These are phyloP conservation scores for Mediolabrus comicus DNA, from an alignment of 108 stramenopile species.

Conservation along the genomic window DNA sequence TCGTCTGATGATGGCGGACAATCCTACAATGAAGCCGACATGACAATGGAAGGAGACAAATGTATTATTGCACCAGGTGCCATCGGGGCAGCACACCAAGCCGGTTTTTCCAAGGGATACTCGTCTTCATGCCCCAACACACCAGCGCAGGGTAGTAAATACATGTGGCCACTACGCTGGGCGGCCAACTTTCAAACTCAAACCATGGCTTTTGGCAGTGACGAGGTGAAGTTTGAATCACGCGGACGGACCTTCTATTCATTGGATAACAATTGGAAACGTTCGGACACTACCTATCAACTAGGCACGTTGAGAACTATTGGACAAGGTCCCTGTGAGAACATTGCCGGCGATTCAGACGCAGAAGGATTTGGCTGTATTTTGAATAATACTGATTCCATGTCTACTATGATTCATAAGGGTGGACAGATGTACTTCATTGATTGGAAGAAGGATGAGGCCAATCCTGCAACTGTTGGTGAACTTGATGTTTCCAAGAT, in stretches of 20 bases:
- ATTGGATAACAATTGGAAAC: constrained; percentile 59
- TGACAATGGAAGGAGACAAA: background rate
- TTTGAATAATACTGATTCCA: constrained; percentile 28
- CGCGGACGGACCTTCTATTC: constrained; percentile 42
- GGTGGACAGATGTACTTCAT: constrained; percentile 51
- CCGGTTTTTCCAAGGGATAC: constrained; percentile 39
- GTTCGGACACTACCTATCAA: constrained; percentile 40
- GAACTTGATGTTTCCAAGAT: constrained; percentile 43
- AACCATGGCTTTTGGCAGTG: constrained; percentile 43
- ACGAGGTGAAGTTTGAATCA: constrained; percentile 31
- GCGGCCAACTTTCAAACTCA: constrained; percentile 36
- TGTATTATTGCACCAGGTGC: constrained; percentile 42
- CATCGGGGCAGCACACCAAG: constrained; percentile 58
- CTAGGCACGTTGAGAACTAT: constrained; percentile 34
- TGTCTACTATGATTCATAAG: constrained; percentile 56
- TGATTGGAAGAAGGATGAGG: constrained; percentile 30
- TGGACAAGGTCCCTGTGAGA: constrained; percentile 50
- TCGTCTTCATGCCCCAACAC: constrained; percentile 32
- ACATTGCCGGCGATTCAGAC: constrained; percentile 22
- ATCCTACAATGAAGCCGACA: background rate
- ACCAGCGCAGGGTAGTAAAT: constrained; percentile 50
- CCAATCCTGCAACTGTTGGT: constrained; percentile 18
- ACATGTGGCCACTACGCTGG: constrained; percentile 61
- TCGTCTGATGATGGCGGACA: background rate
- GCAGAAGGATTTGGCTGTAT: constrained; percentile 28